phyloP scores from a whole-genome alignment of 805 yeast species.

The Ogataea zsoltii region DNA sequence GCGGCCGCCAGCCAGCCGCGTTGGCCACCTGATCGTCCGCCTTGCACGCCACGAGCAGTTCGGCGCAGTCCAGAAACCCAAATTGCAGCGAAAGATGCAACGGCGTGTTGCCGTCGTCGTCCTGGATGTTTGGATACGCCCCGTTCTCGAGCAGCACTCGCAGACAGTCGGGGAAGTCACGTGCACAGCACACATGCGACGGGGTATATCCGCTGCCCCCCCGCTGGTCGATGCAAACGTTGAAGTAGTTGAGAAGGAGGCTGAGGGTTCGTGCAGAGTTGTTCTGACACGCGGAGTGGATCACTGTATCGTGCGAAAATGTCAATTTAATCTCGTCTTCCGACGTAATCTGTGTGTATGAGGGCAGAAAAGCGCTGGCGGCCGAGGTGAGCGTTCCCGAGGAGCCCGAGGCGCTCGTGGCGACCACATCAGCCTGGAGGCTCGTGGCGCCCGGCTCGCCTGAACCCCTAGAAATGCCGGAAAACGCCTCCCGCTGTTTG shows the following conservation, averaged over 20 bases:
- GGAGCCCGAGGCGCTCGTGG: background rate
- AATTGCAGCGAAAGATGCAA: slow-evolving; percentile 78
- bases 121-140: slow-evolving; percentile 73
- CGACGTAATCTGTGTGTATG: slow-evolving; percentile 32
- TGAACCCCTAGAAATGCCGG: too few relatives aligned
- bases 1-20: slow-evolving; percentile 63
- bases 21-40: slow-evolving; percentile 53
- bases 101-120: slow-evolving; percentile 77
- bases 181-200: slow-evolving; percentile 64
- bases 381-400: too few relatives aligned
- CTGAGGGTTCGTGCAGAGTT: slow-evolving; percentile 66
- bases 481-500: too few relatives aligned
- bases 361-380: too few relatives aligned
- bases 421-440: slow-evolving; percentile 11
- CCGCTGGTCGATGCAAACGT: slow-evolving; percentile 46
- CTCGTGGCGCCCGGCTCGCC: slow-evolving; percentile 13
- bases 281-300: slow-evolving; percentile 66
- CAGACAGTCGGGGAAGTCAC: slow-evolving; percentile 63
- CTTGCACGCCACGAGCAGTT: slow-evolving; percentile 49
- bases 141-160: slow-evolving; percentile 69
- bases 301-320: slow-evolving; percentile 60
- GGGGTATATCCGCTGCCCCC: slow-evolving; percentile 57
- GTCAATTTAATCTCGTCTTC: slow-evolving; percentile 42
- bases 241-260: slow-evolving; percentile 64
- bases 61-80: slow-evolving; percentile 60